Conservation (phyloP, 441 rosid genomes). For the Croton laevigatus region DNA sequence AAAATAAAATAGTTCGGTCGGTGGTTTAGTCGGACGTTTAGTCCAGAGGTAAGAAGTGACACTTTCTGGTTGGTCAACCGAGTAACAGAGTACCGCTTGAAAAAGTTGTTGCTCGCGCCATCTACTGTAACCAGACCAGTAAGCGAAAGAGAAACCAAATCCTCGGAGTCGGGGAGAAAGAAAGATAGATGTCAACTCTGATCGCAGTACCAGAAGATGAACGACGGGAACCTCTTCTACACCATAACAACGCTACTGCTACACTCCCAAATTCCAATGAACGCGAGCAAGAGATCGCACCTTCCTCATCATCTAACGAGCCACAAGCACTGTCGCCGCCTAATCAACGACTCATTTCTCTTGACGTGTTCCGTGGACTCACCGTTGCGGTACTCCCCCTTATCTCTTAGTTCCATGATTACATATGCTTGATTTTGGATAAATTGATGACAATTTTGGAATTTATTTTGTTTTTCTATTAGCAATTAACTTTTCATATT, state of each 20-base stretch:
- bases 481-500: not conserved
- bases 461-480: not conserved
- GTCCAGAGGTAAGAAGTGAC: too few species aligned
- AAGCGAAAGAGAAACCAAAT: not conserved
- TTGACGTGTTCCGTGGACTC: constrained; percentile 65
- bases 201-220: constrained; percentile 28
- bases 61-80: not conserved
- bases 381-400: constrained; percentile 46
- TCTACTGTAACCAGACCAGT: not conserved
- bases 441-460: not conserved
- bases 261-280: not conserved
- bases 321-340: constrained; percentile 21
- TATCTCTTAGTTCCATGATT: not conserved
- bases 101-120: too few species aligned
- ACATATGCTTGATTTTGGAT: not conserved
- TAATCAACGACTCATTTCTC: constrained; percentile 44
- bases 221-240: constrained; percentile 30
- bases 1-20: too few species aligned
- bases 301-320: constrained; percentile 28
- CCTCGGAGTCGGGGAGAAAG: not conserved
- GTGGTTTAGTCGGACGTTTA: too few species aligned
- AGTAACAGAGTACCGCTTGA: not conserved
- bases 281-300: constrained; percentile 28
- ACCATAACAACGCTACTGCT: constrained; percentile 3
- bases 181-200: constrained; percentile 25